Base-by-base conservation (phyloP, 164 flowering plant species). In the Buxus sempervirens region DNA sequence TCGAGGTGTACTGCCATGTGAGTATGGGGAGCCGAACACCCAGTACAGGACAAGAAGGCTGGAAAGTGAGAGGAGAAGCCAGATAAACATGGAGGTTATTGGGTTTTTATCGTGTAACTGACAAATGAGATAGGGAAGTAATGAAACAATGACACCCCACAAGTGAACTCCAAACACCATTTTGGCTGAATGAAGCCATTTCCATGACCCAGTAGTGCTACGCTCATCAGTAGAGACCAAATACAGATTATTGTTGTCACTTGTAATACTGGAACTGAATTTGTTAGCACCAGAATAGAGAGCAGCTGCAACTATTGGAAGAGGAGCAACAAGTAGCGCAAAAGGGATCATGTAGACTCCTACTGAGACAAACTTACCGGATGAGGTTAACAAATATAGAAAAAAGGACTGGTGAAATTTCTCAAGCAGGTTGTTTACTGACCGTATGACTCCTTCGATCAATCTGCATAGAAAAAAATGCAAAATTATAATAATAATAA, bases 341-440 rank as follows among this genome's bases (percentile, higher is more conserved):
- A 95, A 90, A 57, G 92, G 80, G 68, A 95, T 89, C 96, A 92
- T 95, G 73, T 95, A 95, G 54, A 95, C 93, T 73, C 99, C 99
- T 15, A 95, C 98, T 16, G 98, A 95, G 10, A 92, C 93, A 68
- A 92, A 95, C 74, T 83, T 88, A 67, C 83, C 74, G 22, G 98
- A 85, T 65, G 91, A 83, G 60, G 96, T 86, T 68, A 92, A 69
- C 27, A 95, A 87, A 78, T 95, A 95, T 6, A 95, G 87, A 63
- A 95, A 95, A 77, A 90, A 92, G 49, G 98, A 95, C 72, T 95
- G 99, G 75, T 92, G 99, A 76, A 95, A 95, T 82, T 95, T 95
- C 82, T 95, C 97, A 9, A 95, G 96, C 54, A 95, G 97, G 70
- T 95, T 95, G 79, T 93, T 95, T 64, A 92, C 87, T 45, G 98